Base-by-base conservation (phyloP, 305 asterid species). In the Petunia hybrid region DNA sequence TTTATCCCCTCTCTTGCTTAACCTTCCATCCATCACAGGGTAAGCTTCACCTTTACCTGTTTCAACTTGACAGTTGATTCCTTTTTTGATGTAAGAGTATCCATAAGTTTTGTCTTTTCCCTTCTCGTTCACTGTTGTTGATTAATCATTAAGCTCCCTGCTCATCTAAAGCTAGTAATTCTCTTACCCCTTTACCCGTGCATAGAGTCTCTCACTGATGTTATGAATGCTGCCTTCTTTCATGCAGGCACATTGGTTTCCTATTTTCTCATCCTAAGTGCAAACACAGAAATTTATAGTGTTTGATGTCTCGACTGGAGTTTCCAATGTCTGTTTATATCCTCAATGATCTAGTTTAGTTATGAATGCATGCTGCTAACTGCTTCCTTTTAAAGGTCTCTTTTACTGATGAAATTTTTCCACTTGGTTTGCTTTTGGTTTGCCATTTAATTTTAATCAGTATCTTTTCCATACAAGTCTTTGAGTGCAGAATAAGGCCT, bases 11-110 rank as follows among this genome's bases (percentile, higher is more conserved):
- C 89, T 95, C 79, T 88, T 95, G 64, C 90, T 94, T 73, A 91
- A 91, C 82, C 98, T 94, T 86, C 98, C 98, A 66, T 92, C 97
- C 92, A 91, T 95, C 93, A 95, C 99, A 89, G 99, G 98, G 99
- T 95, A 94, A 85, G 98, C 96, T 71, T 13, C 78, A 35, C 35
- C 46, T 39, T 63, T 90, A 89, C 89, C 48, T 35, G 78, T 48
- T 48, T 48, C 45, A 73, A 48, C 35, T 48, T 48, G 61, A 48
- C 38, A 48, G 35, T 73, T 73, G 77, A 35, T 36, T 22, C 45
- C 56, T 51, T 66, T 36, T 82, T 80, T 62, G 48, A 41, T 68
- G 10, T 80, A 22, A 51, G 80, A 70, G 73, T 63, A 59, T 14
- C 22, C 55, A 6, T 48, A 2, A 73, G 62, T 35, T 73, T 42